Evolutionary conservation across 805 yeast genomes (phyloP).

Genomic region (Candida schatavii): DNA sequence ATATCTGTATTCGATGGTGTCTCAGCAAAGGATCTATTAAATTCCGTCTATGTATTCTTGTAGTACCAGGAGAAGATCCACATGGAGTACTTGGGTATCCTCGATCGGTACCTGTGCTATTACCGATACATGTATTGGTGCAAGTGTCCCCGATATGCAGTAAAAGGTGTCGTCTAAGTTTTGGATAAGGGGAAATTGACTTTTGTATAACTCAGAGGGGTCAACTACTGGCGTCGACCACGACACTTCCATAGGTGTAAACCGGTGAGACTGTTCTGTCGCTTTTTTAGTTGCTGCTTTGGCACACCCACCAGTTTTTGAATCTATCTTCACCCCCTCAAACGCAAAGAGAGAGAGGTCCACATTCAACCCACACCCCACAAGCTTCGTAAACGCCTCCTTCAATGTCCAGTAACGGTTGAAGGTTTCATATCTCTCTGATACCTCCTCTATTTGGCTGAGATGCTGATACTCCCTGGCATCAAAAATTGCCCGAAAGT

Average conservation of each 20-base stretch:
- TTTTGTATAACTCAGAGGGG: not conserved
- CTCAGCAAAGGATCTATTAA: no score
- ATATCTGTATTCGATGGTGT: no score
- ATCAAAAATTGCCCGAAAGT: slow-evolving; percentile 44
- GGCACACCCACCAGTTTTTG: not conserved
- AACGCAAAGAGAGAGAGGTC: slow-evolving; percentile 20
- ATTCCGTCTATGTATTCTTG: not conserved
- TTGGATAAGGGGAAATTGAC: not conserved
- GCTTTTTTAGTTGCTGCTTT: not conserved
- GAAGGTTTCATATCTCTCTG: slow-evolving; percentile 31
- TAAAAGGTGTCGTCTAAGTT: not conserved
- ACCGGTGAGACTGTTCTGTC: no score
- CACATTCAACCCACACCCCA: slow-evolving; percentile 54
- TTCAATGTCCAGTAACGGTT: slow-evolving; percentile 76
- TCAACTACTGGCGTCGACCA: not conserved
- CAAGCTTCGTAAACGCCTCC: slow-evolving; percentile 67
- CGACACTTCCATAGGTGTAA: no score
- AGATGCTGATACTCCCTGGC: slow-evolving; percentile 32
- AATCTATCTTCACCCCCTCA: no score
- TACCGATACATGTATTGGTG: not conserved
- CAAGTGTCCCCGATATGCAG: not conserved
- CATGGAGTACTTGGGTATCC: slow-evolving; percentile 1
- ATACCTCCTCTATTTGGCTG: slow-evolving; percentile 9
- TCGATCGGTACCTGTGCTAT: slow-evolving; percentile 2
- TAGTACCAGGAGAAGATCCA: slow-evolving; percentile 3